Evolutionary conservation across 768 basidiomycete species (phyloP), one percentile per base, ranked within the genome.

Genomic region (Termitomyces sp.): DNA sequence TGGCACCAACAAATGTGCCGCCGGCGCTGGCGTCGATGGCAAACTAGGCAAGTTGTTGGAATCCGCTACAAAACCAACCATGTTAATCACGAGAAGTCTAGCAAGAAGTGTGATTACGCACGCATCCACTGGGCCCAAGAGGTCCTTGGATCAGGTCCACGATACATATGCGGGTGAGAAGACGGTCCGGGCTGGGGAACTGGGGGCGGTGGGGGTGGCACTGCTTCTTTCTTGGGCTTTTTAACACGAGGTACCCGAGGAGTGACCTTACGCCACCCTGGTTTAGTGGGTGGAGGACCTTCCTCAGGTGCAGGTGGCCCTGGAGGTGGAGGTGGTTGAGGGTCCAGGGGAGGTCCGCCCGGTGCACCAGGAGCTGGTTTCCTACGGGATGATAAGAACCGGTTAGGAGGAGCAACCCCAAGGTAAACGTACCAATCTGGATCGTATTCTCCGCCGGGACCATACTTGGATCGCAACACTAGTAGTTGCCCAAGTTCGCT

Each of bases 381-480:
- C 78, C 77, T 77, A 48, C 20, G n/a, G 8, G 26, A 18, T 24
- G 40, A 47, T 52, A 20, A 6, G 58, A 18, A 59, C 42, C n/a
- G 49, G n/a, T 56, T 35, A 8, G 24, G 43, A 56, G 7, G 56
- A n/a, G 18, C 24, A 9, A 20, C 52, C 14, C 26, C 4, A 28
- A 9, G 4, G 33, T 26, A 35, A 24, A 66, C 72, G 61, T 38
- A 85, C 91, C 92, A 93, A n/a, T 89, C 85, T 8, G 86, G 81
- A 65, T 92, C 87, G 65, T 88, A 94, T 69, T 91, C 87, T 52
- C 92, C 92, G 56, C 90, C 90, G n/a, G 90, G 85, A 6, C 86
- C 86, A 63, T 91, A 90, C 67, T 88, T 88, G 42, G 88, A 78
- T 69, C 83, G 85, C 77, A 87, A 77, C 63, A 78, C 75, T 59